Conservation (phyloP, 2,329 filamentous ascomycete genomes). For the Diaporthe citri region DNA sequence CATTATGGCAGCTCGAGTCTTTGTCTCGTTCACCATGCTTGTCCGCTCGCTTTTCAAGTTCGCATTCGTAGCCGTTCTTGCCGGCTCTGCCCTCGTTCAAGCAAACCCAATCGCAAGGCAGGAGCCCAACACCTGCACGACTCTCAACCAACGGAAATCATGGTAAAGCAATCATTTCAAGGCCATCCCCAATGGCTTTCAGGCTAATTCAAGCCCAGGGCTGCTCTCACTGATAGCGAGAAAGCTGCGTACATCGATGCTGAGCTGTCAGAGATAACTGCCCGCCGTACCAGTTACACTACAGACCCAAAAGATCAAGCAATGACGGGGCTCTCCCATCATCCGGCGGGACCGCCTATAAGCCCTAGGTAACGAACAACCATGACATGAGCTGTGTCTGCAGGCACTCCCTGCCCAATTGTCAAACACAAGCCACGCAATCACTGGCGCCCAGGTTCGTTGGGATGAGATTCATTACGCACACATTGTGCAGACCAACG, state of each 20-base stretch:
- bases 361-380: no score
- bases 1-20: not conserved
- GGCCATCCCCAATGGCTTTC: accelerated
- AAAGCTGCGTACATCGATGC: not conserved
- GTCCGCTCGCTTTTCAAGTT: not conserved
- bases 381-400: not conserved
- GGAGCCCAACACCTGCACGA: not conserved
- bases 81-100: not conserved
- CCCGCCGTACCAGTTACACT: no score
- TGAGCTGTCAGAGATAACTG: no score
- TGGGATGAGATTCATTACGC: conserved; percentile 9
- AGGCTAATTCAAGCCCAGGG: not conserved
- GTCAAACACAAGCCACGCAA: not conserved
- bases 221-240: not conserved
- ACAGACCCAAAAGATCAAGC: no score
- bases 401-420: not conserved
- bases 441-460: not conserved
- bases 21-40: not conserved
- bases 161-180: not conserved
- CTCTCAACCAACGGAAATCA: not conserved
- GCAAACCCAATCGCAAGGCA: not conserved
- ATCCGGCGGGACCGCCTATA: no score
- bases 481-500: not conserved
- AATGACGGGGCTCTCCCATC: no score
- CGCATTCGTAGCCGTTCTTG: not conserved